These are phyloP conservation scores for Lasiodiplodia sp. DNA, from an alignment of 2,329 filamentous ascomycete species.

Conservation along the genomic window DNA sequence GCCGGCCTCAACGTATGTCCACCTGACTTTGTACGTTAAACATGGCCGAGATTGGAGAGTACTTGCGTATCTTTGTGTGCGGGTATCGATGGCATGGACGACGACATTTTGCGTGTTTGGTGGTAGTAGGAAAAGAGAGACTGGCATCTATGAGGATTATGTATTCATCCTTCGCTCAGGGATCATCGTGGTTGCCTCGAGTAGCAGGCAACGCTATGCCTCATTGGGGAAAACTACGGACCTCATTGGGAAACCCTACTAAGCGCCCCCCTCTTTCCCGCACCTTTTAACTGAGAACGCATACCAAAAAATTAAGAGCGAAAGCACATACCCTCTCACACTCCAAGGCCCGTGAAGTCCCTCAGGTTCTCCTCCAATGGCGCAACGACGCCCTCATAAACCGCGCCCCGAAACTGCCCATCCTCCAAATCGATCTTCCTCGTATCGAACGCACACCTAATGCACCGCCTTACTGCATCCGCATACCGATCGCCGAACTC, in stretches of 20 bases:
- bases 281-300: too few relatives aligned
- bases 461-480: conserved; percentile 44
- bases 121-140: background rate
- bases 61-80: background rate
- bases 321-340: background rate
- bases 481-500: conserved; percentile 42
- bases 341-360: background rate
- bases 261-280: too few relatives aligned
- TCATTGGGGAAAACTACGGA: too few relatives aligned
- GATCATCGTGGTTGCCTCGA: too few relatives aligned
- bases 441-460: conserved; percentile 43
- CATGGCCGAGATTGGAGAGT: background rate
- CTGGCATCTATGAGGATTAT: background rate
- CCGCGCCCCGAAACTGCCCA: conserved; percentile 39
- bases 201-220: too few relatives aligned
- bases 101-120: background rate
- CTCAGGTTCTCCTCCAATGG: conserved; percentile 42
- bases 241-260: too few relatives aligned
- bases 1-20: background rate
- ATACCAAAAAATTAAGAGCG: too few relatives aligned
- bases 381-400: conserved; percentile 41
- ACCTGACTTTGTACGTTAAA: background rate
- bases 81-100: background rate
- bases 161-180: background rate
- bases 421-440: conserved; percentile 38